Evolutionary conservation across 306 rosid genomes (phyloP).

Genomic region (Gastrolobium villosum): DNA sequence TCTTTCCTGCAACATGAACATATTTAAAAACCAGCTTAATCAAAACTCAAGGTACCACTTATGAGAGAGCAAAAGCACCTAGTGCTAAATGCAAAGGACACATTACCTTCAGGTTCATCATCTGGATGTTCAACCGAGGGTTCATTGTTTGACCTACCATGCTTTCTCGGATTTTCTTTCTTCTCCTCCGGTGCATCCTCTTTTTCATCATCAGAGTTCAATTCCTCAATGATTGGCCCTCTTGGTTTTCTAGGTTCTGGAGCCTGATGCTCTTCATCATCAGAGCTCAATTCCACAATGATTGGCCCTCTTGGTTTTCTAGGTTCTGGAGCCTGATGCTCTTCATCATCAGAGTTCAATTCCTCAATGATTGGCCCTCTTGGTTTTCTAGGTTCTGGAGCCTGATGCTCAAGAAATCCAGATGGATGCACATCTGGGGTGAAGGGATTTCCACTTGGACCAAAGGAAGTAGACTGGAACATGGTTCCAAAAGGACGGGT

Average conservation of each 20-base stretch:
- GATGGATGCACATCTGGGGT: constrained; percentile 32
- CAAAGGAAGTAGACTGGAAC: too few species aligned
- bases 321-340: too few species aligned
- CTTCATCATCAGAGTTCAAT: too few species aligned
- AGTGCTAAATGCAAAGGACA: too few species aligned
- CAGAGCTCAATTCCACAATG: too few species aligned
- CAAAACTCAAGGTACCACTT: not conserved
- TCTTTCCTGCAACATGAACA: constrained; percentile 53
- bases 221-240: constrained; percentile 77
- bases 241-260: constrained; percentile 28
- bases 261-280: too few species aligned
- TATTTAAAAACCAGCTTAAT: not conserved
- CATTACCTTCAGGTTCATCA: too few species aligned
- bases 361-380: too few species aligned
- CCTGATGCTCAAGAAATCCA: too few species aligned
- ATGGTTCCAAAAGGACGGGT: too few species aligned
- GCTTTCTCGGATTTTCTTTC: constrained; percentile 62
- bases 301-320: too few species aligned
- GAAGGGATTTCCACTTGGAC: constrained; percentile 53
- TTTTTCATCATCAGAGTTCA: constrained; percentile 67
- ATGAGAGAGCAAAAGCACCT: not conserved
- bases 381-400: too few species aligned
- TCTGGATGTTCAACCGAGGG: constrained; percentile 13
- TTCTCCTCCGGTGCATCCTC: constrained; percentile 51
- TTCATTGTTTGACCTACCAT: constrained; percentile 52